Evolutionary conservation across 805 yeast species (phyloP).

Genomic region (Schizosaccharomyces lindneri): DNA sequence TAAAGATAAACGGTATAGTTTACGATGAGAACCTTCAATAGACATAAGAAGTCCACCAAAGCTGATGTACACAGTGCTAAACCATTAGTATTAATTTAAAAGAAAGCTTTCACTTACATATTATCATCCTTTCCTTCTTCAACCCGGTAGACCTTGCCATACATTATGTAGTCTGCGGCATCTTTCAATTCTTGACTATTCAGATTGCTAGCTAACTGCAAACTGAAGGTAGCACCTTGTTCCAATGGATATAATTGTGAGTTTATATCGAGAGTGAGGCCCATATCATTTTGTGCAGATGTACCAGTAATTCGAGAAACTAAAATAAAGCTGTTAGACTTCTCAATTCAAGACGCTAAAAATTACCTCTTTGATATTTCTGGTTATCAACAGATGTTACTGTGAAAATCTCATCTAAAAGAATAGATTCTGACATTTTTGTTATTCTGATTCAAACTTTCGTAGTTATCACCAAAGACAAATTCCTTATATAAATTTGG

Average conservation of each 20-base stretch:
- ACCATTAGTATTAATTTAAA: not conserved
- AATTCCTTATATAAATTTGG: too few relatives aligned
- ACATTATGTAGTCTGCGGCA: not conserved
- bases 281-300: not conserved
- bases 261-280: not conserved
- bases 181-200: not conserved
- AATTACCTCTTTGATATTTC: not conserved
- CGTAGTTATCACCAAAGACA: too few relatives aligned
- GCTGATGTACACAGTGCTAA: constrained; percentile 1
- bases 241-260: not conserved
- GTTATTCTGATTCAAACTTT: too few relatives aligned
- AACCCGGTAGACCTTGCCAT: constrained; percentile 2
- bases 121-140: not conserved
- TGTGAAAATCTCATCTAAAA: constrained; percentile 1
- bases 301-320: constrained; percentile 1
- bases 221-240: not conserved
- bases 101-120: not conserved
- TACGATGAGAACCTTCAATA: constrained; percentile 1
- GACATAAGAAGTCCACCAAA: constrained; percentile 1
- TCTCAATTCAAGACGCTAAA: not conserved
- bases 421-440: constrained; percentile 1
- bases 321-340: not conserved
- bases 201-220: constrained; percentile 1
- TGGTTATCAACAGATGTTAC: not conserved
- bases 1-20: not conserved